Evolutionary conservation across 2,329 filamentous ascomycete species (phyloP), one percentile per base, ranked within the genome.

Genomic region (Penicillium nordicum): DNA sequence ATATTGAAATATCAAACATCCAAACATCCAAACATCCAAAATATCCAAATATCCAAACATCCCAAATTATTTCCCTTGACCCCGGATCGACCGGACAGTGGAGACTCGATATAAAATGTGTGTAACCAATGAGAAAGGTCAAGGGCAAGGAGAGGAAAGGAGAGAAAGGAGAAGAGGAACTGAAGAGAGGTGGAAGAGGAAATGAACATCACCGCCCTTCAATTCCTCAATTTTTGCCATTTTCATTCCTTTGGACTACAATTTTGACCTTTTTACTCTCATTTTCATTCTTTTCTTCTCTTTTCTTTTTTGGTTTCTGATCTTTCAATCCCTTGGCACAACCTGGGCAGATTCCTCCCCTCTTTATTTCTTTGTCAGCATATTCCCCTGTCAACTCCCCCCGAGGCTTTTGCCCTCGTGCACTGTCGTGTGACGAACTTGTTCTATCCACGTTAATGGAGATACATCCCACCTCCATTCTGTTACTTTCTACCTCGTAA

Each of bases 31-130:
- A 37, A n/a, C n/a, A n/a, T n/a, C 7, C 10, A 44, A 44, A 43
- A n/a, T 37, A n/a, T n/a, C 7, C 10, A 44, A 43, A 43, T 12
- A 18, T 18, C 6, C 16, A 29, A 44, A 32, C 5, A n/a, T n/a
- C 30, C 30, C 30, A 32, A 12, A 32, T 29, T 10, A 12, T 46
- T 36, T 30, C 40, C 38, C 47, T 55, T 59, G 57, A 66, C 62
- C 63, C 63, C 63, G 59, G 63, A 66, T 66, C 63, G 61, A 61
- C 63, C 56, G 59, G 61, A 59, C 53, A 23, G 63, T 64, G 60
- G 63, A 60, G 58, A 46, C 53, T 32, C 27, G 38, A 30, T 10
- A 47, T 43, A 36, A 58, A 55, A 56, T 47, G 57, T 47, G 57
- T 62, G 60, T 57, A 52, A 23, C 63, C 63, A 63, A 59, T 64